Conservation (phyloP, 2,329 filamentous ascomycete species). For the Pestalotiopsis sp. region DNA sequence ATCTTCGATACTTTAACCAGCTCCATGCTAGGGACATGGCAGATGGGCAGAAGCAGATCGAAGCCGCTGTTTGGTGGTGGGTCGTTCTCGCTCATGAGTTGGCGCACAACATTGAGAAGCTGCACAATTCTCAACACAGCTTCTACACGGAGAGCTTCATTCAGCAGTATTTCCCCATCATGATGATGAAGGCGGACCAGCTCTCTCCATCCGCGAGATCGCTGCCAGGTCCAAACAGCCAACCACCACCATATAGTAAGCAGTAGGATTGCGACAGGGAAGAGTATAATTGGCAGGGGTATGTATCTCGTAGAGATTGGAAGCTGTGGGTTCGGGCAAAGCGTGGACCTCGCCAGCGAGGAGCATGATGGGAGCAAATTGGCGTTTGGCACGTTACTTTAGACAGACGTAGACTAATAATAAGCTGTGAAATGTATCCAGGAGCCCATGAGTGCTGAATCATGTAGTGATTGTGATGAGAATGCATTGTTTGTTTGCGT, state of each 20-base stretch:
- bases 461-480: background rate
- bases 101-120: slow-evolving; percentile 84
- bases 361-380: no score
- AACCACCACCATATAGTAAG: slow-evolving; percentile 8
- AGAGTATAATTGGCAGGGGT: background rate
- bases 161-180: slow-evolving; percentile 72
- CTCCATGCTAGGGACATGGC: slow-evolving; percentile 62
- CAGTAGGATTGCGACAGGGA: background rate
- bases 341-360: background rate
- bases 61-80: slow-evolving; percentile 87
- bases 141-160: slow-evolving; percentile 85
- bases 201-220: slow-evolving; percentile 13
- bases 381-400: no score
- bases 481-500: no score
- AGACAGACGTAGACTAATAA: no score
- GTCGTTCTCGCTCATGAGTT: slow-evolving; percentile 94
- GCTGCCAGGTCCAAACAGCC: background rate
- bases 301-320: no score
- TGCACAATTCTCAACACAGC: slow-evolving; percentile 77
- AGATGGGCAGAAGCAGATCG: slow-evolving; percentile 51
- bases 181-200: slow-evolving; percentile 54
- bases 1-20: slow-evolving; percentile 82
- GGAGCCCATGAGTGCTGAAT: background rate
- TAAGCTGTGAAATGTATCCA: no score
- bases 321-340: background rate